A percentile compares a stretch with the other conserved stretches of the same genome.
Evolutionary conservation across 129 eudicot species (phyloP).

Genomic region (Flaveria robusta): DNA sequence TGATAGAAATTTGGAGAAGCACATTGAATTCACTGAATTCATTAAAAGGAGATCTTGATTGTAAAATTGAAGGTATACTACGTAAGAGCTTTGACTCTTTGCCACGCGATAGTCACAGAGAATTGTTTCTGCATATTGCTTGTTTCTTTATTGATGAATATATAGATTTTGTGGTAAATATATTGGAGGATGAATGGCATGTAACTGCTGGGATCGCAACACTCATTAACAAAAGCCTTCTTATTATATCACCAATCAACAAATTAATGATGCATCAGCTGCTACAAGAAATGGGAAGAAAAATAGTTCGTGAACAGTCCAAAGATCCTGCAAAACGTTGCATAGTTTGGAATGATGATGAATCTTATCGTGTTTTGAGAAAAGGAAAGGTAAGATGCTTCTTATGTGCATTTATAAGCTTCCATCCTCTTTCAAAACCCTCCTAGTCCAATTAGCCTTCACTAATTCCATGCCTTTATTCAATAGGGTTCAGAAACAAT

Average conservation of each 20-base stretch:
- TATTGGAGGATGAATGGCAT: slow-evolving; percentile 10
- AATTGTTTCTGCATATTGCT: slow-evolving; percentile 10
- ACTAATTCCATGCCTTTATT: neutral
- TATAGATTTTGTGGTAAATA: neutral
- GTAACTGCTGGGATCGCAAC: neutral
- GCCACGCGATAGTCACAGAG: slow-evolving; percentile 3
- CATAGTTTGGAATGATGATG: neutral
- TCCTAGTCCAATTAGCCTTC: neutral
- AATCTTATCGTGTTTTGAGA: slow-evolving; percentile 1
- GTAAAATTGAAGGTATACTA: neutral
- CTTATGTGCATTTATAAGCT: neutral
- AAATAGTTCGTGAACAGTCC: neutral
- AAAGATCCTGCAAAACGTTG: slow-evolving; percentile 16
- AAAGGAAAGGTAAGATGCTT: slow-evolving; percentile 14
- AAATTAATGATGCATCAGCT: slow-evolving; percentile 13
- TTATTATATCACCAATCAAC: neutral
- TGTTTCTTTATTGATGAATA: slow-evolving; percentile 7
- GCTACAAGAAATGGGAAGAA: slow-evolving; percentile 15
- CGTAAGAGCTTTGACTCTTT: slow-evolving; percentile 5
- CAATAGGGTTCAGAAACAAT: slow-evolving; percentile 9
- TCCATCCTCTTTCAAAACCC: neutral
- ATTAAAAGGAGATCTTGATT: neutral
- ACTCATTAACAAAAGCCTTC: neutral
- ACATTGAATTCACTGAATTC: neutral
- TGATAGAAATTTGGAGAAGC: slow-evolving; percentile 13